Conservation (phyloP, 306 rosid species). For the Benincasa hispida region DNA sequence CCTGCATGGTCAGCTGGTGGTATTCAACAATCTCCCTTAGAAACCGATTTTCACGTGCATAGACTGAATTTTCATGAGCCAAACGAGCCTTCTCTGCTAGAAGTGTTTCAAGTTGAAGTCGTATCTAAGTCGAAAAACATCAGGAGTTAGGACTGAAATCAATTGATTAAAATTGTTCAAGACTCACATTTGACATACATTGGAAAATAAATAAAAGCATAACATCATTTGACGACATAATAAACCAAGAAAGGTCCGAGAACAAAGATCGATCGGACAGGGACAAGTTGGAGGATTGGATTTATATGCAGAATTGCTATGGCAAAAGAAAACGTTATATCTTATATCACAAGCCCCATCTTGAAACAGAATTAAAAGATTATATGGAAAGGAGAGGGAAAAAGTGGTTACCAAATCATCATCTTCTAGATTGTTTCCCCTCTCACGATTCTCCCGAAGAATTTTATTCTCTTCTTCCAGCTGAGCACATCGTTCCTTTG, state of each 20-base stretch:
- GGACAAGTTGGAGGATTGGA: not conserved
- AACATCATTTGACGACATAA: not conserved
- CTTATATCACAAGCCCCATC: not conserved
- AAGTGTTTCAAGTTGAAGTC: conserved; percentile 90
- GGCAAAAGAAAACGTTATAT: not conserved
- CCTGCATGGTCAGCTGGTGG: conserved; percentile 97
- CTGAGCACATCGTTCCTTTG: conserved; percentile 96
- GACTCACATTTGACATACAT: not conserved
- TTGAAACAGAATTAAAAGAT: not conserved
- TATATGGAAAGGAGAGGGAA: not conserved
- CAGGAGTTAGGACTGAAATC: not conserved
- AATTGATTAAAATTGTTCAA: not conserved
- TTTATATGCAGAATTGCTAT: not conserved
- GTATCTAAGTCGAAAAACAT: conserved; percentile 43
- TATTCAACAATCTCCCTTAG: conserved; percentile 89
- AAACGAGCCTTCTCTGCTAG: conserved; percentile 90
- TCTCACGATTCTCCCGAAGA: conserved; percentile 79
- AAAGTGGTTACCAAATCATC: conserved; percentile 72
- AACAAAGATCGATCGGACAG: not conserved
- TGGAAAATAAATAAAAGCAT: not conserved
- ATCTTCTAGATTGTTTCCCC: conserved; percentile 77
- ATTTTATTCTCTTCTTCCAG: conserved; percentile 87
- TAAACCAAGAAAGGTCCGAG: not conserved
- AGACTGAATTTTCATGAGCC: conserved; percentile 83
- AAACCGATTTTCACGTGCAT: conserved; percentile 90